Conservation (phyloP, 306 rosid species). For the Cucurbita moschata region DNA sequence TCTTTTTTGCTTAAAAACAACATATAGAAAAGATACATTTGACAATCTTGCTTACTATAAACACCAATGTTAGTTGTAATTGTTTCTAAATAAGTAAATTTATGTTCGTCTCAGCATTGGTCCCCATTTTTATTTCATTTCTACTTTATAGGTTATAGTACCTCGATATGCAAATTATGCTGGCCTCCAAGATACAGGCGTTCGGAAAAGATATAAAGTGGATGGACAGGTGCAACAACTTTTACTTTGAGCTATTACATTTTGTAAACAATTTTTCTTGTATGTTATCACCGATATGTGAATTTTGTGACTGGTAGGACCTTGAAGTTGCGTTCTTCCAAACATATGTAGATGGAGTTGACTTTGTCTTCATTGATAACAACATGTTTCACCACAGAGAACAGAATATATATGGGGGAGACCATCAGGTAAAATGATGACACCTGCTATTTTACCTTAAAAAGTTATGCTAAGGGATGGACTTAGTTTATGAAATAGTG, state of each 20-base stretch:
- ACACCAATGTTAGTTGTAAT: background rate
- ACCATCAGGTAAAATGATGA: slow-evolving; percentile 45
- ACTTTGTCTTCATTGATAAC: slow-evolving; percentile 65
- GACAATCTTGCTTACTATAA: background rate
- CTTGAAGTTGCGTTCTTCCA: slow-evolving; percentile 67
- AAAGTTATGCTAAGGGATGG: background rate
- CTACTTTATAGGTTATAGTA: slow-evolving; percentile 45
- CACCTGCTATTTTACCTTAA: slow-evolving; percentile 10
- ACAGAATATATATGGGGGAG: slow-evolving; percentile 57
- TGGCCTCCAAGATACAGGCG: slow-evolving; percentile 45
- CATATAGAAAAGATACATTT: background rate
- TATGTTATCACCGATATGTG: background rate
- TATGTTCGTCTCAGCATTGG: background rate
- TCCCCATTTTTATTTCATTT: slow-evolving; percentile 7
- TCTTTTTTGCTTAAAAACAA: background rate
- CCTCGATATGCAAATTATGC: slow-evolving; percentile 62
- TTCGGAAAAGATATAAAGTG: slow-evolving; percentile 53
- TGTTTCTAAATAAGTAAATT: background rate
- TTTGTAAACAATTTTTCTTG: background rate
- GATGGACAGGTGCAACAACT: slow-evolving; percentile 59
- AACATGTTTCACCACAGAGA: slow-evolving; percentile 36
- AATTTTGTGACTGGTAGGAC: slow-evolving; percentile 40
- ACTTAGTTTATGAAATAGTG: background rate
- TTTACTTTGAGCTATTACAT: background rate
- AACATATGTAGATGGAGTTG: slow-evolving; percentile 73